Evolutionary conservation across 257 asterid species (phyloP).

Genomic region (Cordia subcordata): DNA sequence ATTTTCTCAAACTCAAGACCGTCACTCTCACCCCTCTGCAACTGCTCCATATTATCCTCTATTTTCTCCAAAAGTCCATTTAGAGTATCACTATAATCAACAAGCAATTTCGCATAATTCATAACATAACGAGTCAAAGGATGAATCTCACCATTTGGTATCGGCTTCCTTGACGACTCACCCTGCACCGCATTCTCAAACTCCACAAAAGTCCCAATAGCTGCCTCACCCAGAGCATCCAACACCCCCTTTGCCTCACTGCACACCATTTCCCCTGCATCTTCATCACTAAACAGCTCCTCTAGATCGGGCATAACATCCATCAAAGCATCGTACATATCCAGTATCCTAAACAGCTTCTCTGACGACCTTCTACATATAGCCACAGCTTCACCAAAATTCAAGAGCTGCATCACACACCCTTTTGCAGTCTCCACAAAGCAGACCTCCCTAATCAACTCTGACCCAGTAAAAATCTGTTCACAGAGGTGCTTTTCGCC

Average conservation of each 20-base stretch:
- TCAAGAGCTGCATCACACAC: slow-evolving; percentile 87
- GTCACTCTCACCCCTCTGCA: slow-evolving; percentile 25
- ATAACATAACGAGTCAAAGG: slow-evolving; percentile 90
- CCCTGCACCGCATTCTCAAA: slow-evolving; percentile 91
- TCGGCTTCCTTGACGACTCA: slow-evolving; percentile 71
- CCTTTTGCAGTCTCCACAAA: slow-evolving; percentile 85
- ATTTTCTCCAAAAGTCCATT: slow-evolving; percentile 51
- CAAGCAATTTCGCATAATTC: slow-evolving; percentile 87
- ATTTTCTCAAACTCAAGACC: slow-evolving; percentile 42
- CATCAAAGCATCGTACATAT: slow-evolving; percentile 80
- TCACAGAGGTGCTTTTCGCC: slow-evolving; percentile 76
- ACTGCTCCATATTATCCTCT: slow-evolving; percentile 28
- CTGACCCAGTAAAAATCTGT: slow-evolving; percentile 67
- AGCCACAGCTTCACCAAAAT: slow-evolving; percentile 94
- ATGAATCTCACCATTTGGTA: slow-evolving; percentile 82
- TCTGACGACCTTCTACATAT: slow-evolving; percentile 80
- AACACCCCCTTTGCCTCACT: slow-evolving; percentile 79
- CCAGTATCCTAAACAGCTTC: slow-evolving; percentile 83
- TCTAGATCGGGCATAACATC: slow-evolving; percentile 60
- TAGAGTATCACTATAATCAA: slow-evolving; percentile 72
- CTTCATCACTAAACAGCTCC: slow-evolving; percentile 62
- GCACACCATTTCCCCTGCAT: slow-evolving; percentile 74
- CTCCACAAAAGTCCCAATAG: slow-evolving; percentile 83
- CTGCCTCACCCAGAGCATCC: slow-evolving; percentile 76
- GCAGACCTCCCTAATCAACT: slow-evolving; percentile 76